Conservation (phyloP, 169 alveolate genomes). For the Plasmodium inui region DNA sequence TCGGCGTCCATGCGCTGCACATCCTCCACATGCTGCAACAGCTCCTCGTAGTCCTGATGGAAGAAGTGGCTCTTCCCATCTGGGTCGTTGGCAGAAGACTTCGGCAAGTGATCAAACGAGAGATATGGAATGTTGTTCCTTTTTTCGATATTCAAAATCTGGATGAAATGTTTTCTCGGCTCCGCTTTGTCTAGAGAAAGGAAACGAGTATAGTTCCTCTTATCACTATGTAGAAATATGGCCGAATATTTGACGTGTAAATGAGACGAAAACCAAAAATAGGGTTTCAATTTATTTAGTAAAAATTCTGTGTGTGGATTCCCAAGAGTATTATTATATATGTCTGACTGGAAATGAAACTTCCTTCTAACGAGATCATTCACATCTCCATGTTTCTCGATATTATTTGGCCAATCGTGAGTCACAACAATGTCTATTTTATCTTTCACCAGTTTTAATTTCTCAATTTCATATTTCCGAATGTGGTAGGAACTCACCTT, state of each 20-base stretch:
- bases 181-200: constrained; percentile 61
- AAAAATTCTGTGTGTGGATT: constrained; percentile 81
- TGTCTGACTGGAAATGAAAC: constrained; percentile 81
- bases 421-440: constrained; percentile 92
- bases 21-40: neutral
- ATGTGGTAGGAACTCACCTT: constrained; percentile 91
- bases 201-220: constrained; percentile 31
- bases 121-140: neutral
- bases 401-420: constrained; percentile 98
- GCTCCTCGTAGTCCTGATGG: neutral
- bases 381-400: constrained; percentile 89
- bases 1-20: constrained; percentile 1
- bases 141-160: constrained; percentile 43
- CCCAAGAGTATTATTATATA: constrained; percentile 74
- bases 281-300: constrained; percentile 78
- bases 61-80: neutral
- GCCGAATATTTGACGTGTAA: constrained; percentile 83
- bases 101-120: constrained; percentile 18
- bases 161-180: constrained; percentile 41
- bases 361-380: constrained; percentile 85
- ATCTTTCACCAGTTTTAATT: constrained; percentile 84
- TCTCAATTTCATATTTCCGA: constrained; percentile 92
- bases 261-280: constrained; percentile 85
- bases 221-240: constrained; percentile 77
- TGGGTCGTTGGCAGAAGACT: neutral